A percentile compares a stretch with the other conserved stretches of the same genome.
Evolutionary conservation across 2,329 filamentous ascomycete species (phyloP).

Genomic region (Trichoderma atrobrunneum): DNA sequence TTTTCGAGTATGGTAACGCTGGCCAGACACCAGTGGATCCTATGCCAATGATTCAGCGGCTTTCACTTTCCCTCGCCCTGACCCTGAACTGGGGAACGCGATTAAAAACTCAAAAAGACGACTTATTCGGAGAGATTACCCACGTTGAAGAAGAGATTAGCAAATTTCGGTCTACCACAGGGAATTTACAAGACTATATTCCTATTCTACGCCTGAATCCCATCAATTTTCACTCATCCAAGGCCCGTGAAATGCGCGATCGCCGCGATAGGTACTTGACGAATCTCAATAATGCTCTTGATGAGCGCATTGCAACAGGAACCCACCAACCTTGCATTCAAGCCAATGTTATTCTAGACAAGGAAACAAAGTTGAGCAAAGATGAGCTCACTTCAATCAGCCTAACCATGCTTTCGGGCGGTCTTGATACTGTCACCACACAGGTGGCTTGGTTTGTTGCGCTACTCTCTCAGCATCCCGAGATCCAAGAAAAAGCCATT

Average conservation of each 20-base stretch:
- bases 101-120: constrained; percentile 55
- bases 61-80: constrained; percentile 59
- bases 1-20: constrained; percentile 54
- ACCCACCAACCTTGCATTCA: neutral
- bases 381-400: constrained; percentile 64
- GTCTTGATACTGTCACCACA: constrained; percentile 65
- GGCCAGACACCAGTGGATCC: constrained; percentile 57
- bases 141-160: constrained; percentile 61
- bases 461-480: constrained; percentile 38
- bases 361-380: constrained; percentile 59
- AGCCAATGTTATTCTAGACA: constrained; percentile 42
- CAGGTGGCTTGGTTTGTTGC: constrained; percentile 63
- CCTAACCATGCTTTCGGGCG: constrained; percentile 66
- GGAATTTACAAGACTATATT: neutral
- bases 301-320: neutral
- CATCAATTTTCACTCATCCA: neutral
- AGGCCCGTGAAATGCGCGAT: neutral
- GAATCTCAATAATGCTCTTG: neutral
- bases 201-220: neutral
- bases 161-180: neutral
- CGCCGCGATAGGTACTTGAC: neutral
- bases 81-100: constrained; percentile 66
- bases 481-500: neutral
- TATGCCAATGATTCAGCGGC: constrained; percentile 65
- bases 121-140: constrained; percentile 61